These are phyloP conservation scores for Eryngium alpinum DNA, from an alignment of 140 eudicot genomes.

Conservation along the genomic window DNA sequence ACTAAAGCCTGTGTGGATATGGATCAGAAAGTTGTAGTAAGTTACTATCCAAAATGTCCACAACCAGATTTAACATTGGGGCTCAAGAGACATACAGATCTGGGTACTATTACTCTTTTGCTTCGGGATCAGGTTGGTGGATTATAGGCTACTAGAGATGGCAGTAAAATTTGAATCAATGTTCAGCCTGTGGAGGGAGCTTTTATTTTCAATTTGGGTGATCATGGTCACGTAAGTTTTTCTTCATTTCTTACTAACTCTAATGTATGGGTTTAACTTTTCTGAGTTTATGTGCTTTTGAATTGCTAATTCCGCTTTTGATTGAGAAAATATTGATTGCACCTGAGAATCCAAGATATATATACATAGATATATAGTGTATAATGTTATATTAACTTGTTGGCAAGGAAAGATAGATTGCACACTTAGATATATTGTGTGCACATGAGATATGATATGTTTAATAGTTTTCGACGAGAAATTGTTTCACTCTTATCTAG, in stretches of 20 bases:
- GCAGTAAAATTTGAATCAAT: conserved; percentile 79
- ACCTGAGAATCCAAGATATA: too few species aligned
- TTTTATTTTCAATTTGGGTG: conserved; percentile 89
- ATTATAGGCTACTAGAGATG: conserved; percentile 89
- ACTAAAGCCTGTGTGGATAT: conserved; percentile 75
- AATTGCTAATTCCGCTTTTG: too few species aligned
- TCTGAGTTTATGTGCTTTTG: not conserved
- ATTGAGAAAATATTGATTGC: too few species aligned
- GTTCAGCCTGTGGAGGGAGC: conserved; percentile 81
- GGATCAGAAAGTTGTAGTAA: conserved; percentile 90
- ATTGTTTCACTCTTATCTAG: too few species aligned
- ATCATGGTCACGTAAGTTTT: conserved; percentile 84
- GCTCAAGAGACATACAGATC: conserved; percentile 81
- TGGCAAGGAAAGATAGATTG: not conserved
- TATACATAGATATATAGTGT: too few species aligned
- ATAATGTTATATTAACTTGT: not conserved
- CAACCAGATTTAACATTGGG: conserved; percentile 86
- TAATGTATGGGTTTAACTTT: not conserved
- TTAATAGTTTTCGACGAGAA: too few species aligned
- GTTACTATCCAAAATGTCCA: conserved; percentile 84
- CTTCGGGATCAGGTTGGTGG: conserved; percentile 91
- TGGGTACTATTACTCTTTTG: conserved; percentile 77
- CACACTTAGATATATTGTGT: too few species aligned
- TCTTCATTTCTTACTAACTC: too few species aligned
- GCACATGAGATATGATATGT: too few species aligned